Base-by-base conservation (phyloP, 2,329 filamentous ascomycete species). In the Penicillium olsonii region DNA sequence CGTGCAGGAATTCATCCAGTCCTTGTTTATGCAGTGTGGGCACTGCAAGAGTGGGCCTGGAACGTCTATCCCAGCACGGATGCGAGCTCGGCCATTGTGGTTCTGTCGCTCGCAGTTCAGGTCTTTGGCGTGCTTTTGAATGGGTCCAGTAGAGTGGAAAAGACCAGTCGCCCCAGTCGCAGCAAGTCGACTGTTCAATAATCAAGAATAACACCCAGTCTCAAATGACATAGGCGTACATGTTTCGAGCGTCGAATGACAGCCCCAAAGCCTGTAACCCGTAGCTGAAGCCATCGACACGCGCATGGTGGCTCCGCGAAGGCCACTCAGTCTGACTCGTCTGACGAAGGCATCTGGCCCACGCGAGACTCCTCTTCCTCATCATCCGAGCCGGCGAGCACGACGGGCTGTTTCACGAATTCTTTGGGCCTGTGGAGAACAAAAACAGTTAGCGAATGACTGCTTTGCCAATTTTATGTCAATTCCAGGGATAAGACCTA, bases 11-110 rank as follows among this genome's bases (percentile, higher is more conserved):
- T 85, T 52, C 84, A 87, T 61, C 86, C 87, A 0, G 65, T 87
- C 10, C 63, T 87, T 26, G 82, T 90, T 59, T 86, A 86, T 63
- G 73, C 72, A 4, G 71, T 92, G 9, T 96, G 89, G 87, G 80
- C 78, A 3, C 78, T 83, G 51, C 92, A 96, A 71, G 92, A 96
- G 70, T 92, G 87, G 85, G 90, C 88, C 11, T 96, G 92, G 92
- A 95, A 96, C 61, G 84, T 92, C 9, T 96, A 88, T 67, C 92
- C 92, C n/a, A 95, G 90, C 67, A 87, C 85, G 27, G 71, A 78
- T 46, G 56, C 67, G 29, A 88, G 85, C 68, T 88, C 86, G 5
- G 69, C 73, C 54, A 74, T 80, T 5, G 92, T 91, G 8, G 88
- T 99, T 12, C 78, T 78, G 19, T 82, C 84, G 33, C 75, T 97